phyloP scores from a whole-genome alignment of 768 basidiomycete genomes.

The Holtermanniella nyarrowii region DNA sequence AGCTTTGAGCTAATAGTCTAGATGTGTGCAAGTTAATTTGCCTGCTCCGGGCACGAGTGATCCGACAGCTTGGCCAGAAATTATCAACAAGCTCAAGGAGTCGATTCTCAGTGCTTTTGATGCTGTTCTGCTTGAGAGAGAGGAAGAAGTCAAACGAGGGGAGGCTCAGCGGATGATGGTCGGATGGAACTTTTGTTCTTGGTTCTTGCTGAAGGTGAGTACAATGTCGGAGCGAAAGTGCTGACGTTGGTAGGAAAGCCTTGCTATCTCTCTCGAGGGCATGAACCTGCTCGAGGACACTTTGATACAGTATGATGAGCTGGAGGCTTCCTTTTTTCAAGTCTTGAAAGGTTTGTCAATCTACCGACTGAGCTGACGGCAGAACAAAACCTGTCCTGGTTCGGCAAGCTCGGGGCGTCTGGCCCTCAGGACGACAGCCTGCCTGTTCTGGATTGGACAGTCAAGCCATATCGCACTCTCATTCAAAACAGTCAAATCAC shows the following conservation, averaged over 20 bases:
- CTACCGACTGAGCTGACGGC: neutral
- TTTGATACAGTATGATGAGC: conserved; percentile 74
- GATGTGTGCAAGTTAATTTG: conserved; percentile 28
- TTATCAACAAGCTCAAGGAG: conserved; percentile 81
- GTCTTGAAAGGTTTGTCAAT: conserved; percentile 36
- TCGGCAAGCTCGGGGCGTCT: conserved; percentile 69
- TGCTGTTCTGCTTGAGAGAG: conserved; percentile 59
- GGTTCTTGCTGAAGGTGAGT: conserved; percentile 83
- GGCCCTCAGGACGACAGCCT: conserved; percentile 62
- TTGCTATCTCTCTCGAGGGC: conserved; percentile 83
- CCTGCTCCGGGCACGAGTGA: conserved; percentile 54
- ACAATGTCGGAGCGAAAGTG: neutral
- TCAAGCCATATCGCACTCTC: conserved; percentile 79
- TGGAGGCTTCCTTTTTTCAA: conserved; percentile 66
- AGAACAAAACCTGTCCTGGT: conserved; percentile 62
- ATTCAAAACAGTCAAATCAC: conserved; percentile 84
- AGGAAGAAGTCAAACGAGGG: conserved; percentile 81
- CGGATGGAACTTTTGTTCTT: conserved; percentile 98
- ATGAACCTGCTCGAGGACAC: conserved; percentile 86
- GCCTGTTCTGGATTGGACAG: conserved; percentile 63
- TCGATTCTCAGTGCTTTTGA: conserved; percentile 78
- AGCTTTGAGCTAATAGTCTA: conserved; percentile 1
- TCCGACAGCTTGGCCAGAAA: conserved; percentile 75
- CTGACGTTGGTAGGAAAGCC: conserved; percentile 59
- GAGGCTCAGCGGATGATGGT: conserved; percentile 85